Percentiles rank a stretch among this genome's conserved stretches.
Conservation (phyloP, 257 asterid species). For the Primulina tabacum region DNA sequence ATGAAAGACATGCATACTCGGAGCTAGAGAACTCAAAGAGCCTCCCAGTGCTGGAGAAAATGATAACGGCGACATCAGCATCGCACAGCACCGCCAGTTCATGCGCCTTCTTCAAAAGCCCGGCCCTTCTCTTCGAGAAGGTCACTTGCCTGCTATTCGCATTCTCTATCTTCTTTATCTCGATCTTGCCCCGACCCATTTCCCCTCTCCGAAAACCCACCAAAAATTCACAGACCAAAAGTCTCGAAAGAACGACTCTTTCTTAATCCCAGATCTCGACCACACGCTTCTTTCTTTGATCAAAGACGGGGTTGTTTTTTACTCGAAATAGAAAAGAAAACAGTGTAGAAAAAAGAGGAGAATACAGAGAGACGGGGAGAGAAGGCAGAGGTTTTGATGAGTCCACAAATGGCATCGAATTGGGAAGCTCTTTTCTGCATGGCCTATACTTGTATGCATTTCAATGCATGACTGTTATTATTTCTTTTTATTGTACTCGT, state of each 20-base stretch:
- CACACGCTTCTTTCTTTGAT: not conserved
- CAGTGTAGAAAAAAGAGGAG: conserved; percentile 19
- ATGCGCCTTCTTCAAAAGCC: conserved; percentile 68
- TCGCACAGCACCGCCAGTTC: conserved; percentile 81
- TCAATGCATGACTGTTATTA: not conserved
- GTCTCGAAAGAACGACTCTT: not conserved
- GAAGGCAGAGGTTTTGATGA: conserved; percentile 31
- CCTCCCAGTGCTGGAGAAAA: conserved; percentile 72
- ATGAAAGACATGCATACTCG: conserved; percentile 39
- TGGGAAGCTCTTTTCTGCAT: conserved; percentile 62
- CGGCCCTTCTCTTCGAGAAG: conserved; percentile 67
- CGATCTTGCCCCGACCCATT: conserved; percentile 85
- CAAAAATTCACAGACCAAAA: conserved; percentile 18
- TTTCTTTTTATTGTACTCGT: not conserved
- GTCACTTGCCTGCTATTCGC: conserved; percentile 74
- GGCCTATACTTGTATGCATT: conserved; percentile 39
- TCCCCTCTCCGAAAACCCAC: conserved; percentile 30
- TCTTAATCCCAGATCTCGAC: not conserved
- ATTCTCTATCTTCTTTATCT: conserved; percentile 76
- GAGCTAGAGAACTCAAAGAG: conserved; percentile 62
- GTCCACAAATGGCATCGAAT: conserved; percentile 72
- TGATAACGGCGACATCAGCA: conserved; percentile 69
- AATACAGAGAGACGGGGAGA: conserved; percentile 43
- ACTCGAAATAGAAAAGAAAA: conserved; percentile 32
- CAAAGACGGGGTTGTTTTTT: conserved; percentile 12